Evolutionary conservation across 176 grass and related monocot species (phyloP).

Genomic region (Eragrostis curvula): DNA sequence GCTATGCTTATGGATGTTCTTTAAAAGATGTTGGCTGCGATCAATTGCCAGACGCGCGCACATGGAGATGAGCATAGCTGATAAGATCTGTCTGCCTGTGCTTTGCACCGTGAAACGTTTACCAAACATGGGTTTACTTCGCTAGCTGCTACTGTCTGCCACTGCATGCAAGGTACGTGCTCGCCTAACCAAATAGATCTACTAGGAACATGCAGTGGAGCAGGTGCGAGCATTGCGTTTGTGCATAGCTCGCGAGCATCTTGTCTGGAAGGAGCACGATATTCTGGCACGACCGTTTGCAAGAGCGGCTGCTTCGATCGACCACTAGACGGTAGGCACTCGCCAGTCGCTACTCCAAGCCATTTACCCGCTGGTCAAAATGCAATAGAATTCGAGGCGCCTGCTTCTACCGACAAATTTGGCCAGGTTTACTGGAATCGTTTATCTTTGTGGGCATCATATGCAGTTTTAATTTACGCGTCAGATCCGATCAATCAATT

Average conservation of each 20-base stretch:
- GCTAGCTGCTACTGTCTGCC: conserved; percentile 6
- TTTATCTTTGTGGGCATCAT: no score
- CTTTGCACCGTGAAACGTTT: not conserved
- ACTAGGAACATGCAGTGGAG: no score
- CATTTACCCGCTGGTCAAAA: not conserved
- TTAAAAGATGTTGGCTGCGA: not conserved
- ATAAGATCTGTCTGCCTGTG: not conserved
- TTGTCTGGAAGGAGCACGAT: not conserved
- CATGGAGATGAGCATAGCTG: not conserved
- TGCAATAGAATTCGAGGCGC: not conserved
- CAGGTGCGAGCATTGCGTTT: not conserved
- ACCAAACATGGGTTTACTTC: not conserved
- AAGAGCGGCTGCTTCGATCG: conserved; percentile 3
- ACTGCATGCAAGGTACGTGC: not conserved
- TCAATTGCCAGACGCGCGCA: not conserved
- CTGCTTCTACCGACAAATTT: conserved; percentile 36
- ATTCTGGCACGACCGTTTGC: no score
- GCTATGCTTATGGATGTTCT: not conserved
- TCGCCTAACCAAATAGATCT: not conserved
- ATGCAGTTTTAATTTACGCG: not conserved
- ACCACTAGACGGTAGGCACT: not conserved
- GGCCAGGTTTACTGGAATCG: not conserved
- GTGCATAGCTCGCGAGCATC: conserved; percentile 3
- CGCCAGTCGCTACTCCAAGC: not conserved
- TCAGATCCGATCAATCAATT: not conserved